A percentile compares a stretch with the other conserved stretches of the same genome.
These are phyloP conservation scores for Porodaedalea pini DNA, from an alignment of 1,284 basidiomycete genomes.

Conservation along the genomic window DNA sequence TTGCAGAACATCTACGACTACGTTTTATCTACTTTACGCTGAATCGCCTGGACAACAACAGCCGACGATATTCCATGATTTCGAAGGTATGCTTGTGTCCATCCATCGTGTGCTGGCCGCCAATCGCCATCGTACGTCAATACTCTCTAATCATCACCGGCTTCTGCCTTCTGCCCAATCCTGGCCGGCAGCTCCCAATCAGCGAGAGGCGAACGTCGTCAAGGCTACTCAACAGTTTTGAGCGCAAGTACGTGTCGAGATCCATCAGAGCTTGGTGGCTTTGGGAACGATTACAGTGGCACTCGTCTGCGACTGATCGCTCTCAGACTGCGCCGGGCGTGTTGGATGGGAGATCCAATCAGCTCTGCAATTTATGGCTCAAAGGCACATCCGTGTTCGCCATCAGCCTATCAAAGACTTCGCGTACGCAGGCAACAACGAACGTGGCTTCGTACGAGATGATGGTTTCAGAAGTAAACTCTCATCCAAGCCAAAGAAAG, in stretches of 20 bases:
- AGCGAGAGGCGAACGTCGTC: neutral
- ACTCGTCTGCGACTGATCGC: neutral
- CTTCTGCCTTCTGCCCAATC: neutral
- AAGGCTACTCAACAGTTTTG: neutral
- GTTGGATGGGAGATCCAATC: neutral
- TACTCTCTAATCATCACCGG: neutral
- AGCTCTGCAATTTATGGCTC: neutral
- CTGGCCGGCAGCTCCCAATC: neutral
- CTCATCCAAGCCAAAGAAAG: neutral
- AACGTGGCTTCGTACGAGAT: neutral
- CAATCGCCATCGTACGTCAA: constrained; percentile 1
- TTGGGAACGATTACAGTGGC: neutral
- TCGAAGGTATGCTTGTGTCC: neutral
- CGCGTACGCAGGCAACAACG: neutral
- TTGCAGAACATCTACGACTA: neutral
- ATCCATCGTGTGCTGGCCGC: neutral
- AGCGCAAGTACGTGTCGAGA: neutral
- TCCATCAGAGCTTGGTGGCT: neutral
- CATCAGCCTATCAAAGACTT: neutral
- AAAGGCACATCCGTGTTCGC: neutral
- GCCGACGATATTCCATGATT: neutral
- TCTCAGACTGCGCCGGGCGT: neutral
- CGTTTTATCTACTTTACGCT: neutral
- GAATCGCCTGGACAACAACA: constrained; percentile 8
- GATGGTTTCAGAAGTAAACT: neutral